phyloP scores from a whole-genome alignment of 2,329 filamentous ascomycete species.

The Diaporthe sp. region DNA sequence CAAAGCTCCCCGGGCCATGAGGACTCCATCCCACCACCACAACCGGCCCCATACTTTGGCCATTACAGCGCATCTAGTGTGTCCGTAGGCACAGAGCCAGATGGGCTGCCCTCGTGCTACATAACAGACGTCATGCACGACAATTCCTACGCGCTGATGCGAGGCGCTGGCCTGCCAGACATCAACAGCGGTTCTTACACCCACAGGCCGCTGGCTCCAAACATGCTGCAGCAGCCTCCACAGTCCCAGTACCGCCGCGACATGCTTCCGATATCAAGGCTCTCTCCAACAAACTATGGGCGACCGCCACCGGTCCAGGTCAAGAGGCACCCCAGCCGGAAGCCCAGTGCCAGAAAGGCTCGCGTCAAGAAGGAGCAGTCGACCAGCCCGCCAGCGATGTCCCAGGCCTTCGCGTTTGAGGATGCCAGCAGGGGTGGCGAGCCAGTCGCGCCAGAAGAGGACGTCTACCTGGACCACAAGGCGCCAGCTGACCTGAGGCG shows the following conservation, averaged over 20 bases:
- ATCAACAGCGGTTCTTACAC: constrained; percentile 23
- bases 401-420: background rate
- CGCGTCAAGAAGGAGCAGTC: constrained; percentile 19
- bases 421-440: background rate
- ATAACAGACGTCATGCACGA: background rate
- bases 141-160: background rate
- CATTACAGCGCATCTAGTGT: constrained; percentile 51
- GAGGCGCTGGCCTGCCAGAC: constrained; percentile 8
- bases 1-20: constrained; percentile 44
- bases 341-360: constrained; percentile 1
- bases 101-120: constrained; percentile 23
- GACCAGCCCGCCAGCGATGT: constrained; percentile 5
- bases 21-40: constrained; percentile 37
- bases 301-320: constrained; percentile 1
- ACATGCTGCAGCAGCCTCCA: constrained; percentile 3
- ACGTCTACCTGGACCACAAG: constrained; percentile 51
- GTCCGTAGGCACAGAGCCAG: constrained; percentile 40
- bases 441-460: constrained; percentile 15
- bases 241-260: constrained; percentile 26
- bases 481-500: constrained; percentile 60
- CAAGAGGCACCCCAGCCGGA: constrained; percentile 29
- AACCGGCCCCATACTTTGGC: constrained; percentile 48
- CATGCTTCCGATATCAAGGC: constrained; percentile 19
- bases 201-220: constrained; percentile 29
- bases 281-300: constrained; percentile 22